A percentile compares a stretch with the other conserved stretches of the same genome.
Conservation (phyloP, 768 basidiomycete species). For the Rhodotorula paludigena region DNA sequence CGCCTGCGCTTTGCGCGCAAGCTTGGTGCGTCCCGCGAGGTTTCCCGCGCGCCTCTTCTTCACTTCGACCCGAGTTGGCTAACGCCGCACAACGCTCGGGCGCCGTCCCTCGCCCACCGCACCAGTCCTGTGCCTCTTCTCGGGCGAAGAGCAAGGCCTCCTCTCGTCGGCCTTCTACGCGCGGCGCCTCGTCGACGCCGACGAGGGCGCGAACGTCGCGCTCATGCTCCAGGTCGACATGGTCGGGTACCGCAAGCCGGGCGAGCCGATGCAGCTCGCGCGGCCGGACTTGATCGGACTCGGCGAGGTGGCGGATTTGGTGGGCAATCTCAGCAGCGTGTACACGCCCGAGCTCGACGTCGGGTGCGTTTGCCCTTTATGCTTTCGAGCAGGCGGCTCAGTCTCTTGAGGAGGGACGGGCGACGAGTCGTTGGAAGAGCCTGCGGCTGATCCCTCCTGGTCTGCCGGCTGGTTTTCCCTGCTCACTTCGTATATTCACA, state of each 20-base stretch:
- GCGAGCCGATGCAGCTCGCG: constrained; percentile 44
- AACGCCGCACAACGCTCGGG: not conserved
- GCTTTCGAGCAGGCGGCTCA: not conserved
- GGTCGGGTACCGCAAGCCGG: constrained; percentile 39
- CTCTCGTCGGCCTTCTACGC: constrained; percentile 38
- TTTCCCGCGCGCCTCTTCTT: constrained; percentile 10
- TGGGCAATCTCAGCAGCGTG: constrained; percentile 40
- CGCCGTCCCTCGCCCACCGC: no score
- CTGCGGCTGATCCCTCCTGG: no score
- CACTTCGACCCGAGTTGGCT: not conserved
- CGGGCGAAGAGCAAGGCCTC: constrained; percentile 45
- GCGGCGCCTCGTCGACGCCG: not conserved
- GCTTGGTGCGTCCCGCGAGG: constrained; percentile 18
- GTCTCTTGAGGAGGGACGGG: no score
- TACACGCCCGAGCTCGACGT: constrained; percentile 44
- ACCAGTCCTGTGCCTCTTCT: constrained; percentile 38
- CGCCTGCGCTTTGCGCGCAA: constrained; percentile 31
- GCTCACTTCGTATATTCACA: not conserved
- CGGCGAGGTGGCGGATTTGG: constrained; percentile 22
- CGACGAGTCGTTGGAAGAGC: no score
- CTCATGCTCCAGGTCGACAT: constrained; percentile 38
- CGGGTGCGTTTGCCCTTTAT: constrained; percentile 20
- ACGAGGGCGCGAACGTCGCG: constrained; percentile 20
- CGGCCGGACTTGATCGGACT: constrained; percentile 41
- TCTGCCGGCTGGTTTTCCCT: not conserved